Base-by-base conservation (phyloP, 164 flowering plant genomes). In the Cinnamomum micranthum region DNA sequence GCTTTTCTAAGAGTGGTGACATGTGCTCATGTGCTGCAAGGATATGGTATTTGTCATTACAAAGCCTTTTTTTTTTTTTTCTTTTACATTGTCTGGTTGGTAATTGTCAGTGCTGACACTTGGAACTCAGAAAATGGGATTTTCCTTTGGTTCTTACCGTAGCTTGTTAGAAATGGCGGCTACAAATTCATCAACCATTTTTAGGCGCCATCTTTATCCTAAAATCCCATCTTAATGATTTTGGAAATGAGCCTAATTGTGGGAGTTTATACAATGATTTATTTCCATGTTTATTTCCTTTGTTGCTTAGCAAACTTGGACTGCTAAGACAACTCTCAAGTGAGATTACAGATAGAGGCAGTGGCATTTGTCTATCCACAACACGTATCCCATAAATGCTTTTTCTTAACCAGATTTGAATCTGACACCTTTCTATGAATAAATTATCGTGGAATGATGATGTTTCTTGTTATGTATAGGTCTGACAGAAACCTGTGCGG, bases 11-110 rank as follows among this genome's bases (percentile, higher is more conserved):
- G 95, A 59, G 98, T 96, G 59, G 97, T 91, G 70, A 72, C 99
- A n/a, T 94, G 99, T 83, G 85, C 91, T 73, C 90, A 94, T 82
- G 99, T 96, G 76, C 75, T 94, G 19, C 99, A 96, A 84, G 99
- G 99, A 87, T 96, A 96, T 81, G 99, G 99, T 95, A 87, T 60
- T 73, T 60, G 27, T 17, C 77, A 59, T 73, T 70, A 68, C 62
- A 6, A 9, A 28, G 20, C 69, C 33, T 2, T 2, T 67, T 14
- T 28, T 2, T 67, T 14, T 28, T 10, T 31, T 31, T 2, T 20
- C 2, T 67, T 41, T 67, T 31, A 20, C 28, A 15, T 33, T 67
- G 20, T 31, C 55, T 71, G 47, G 15, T 27, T 71, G 63, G 23
- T 58, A 55, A 11, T 55, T 35, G n/a, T 59, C 52, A 28, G n/a